Evolutionary conservation across 2,329 filamentous ascomycete species (phyloP).

Genomic region (Ophiosphaerella herpotricha): DNA sequence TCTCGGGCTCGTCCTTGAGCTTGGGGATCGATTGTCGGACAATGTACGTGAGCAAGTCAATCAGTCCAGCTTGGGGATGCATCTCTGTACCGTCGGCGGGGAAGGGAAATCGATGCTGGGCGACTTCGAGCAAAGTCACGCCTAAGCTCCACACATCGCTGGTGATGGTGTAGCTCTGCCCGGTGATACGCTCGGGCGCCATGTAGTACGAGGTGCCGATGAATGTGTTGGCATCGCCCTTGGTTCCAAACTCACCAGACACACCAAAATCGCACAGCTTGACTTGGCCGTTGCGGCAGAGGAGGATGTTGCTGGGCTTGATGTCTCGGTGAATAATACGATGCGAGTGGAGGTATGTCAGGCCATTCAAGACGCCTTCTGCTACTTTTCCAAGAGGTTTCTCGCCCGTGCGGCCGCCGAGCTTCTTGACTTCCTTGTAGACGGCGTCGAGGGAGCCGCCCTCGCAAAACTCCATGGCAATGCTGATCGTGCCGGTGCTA

Average conservation of each 20-base stretch:
- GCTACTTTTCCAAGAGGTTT: slow-evolving; percentile 97
- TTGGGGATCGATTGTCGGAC: slow-evolving; percentile 94
- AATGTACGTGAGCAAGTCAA: slow-evolving; percentile 96
- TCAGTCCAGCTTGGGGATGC: slow-evolving; percentile 88
- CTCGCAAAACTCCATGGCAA: slow-evolving; percentile 99
- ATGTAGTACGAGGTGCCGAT: slow-evolving; percentile 99
- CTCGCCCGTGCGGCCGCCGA: slow-evolving; percentile 92
- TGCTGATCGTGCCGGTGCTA: slow-evolving; percentile 94
- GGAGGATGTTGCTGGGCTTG: slow-evolving; percentile 95
- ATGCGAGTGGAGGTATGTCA: slow-evolving; percentile 92
- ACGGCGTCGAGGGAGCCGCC: slow-evolving; percentile 95
- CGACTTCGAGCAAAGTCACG: slow-evolving; percentile 97
- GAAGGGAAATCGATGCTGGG: slow-evolving; percentile 97
- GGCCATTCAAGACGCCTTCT: slow-evolving; percentile 88
- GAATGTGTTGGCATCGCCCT: slow-evolving; percentile 97
- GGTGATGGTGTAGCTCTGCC: slow-evolving; percentile 97
- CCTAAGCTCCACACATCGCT: slow-evolving; percentile 98
- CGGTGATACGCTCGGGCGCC: slow-evolving; percentile 97
- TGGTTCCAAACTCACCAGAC: slow-evolving; percentile 95
- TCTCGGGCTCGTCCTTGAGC: slow-evolving; percentile 90
- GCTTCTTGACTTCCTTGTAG: slow-evolving; percentile 94
- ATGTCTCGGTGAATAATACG: slow-evolving; percentile 99
- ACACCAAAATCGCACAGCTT: slow-evolving; percentile 99
- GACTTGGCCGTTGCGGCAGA: slow-evolving; percentile 85
- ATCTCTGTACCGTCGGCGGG: slow-evolving; percentile 94